Evolutionary conservation across 495 filamentous ascomycete species (phyloP), one percentile per base, ranked within the genome.

Genomic region (Aspergillus indologenus): DNA sequence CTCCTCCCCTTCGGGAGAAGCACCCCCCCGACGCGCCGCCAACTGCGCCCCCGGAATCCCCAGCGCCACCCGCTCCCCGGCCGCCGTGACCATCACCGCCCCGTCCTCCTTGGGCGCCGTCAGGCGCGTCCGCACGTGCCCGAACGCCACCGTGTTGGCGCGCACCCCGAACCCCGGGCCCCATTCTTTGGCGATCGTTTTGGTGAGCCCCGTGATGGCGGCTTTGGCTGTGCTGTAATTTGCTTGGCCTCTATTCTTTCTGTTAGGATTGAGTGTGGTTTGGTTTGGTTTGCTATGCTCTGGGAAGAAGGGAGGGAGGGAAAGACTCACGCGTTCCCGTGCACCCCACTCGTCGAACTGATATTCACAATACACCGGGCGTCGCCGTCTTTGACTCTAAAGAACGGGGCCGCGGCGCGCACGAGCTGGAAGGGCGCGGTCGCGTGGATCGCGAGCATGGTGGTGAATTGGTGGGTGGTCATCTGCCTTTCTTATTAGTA

Each of bases 141-240:
- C 90, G 59, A 93, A 93, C 42, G 90, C 90, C 57, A 94, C 76
- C 17, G 90, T 90, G 72, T 95, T 95, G 15, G 88, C 84, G 45
- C 91, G 79, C 1, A 96, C 90, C 45, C 90, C 90, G 64, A 91
- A 96, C 20, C 78, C 69, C 0, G 91, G 91, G 40, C 91, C 91
- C 90, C 91, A 95, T 79, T 96, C 91, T 75, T 95, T 95, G 23
- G 91, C 90, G 67, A 95, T 90, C 12, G 89, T 90, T 71, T 91
- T 91, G 53, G 88, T 89, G 6, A 96, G 75, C 2, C 91, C 91
- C 12, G 83, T 81, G 12, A 93, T 83, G 34, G 89, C 90, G 20
- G 90, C 87, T 75, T 96, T 94, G 47, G 89, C 91, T 40, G 90
- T 76, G 45, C 87, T 82, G 71, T 94, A 95, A 79, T 94, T 96